Evolutionary conservation across 1,139 yeast genomes (phyloP), one percentile per base, ranked within the genome.

Genomic region (Arxiozyma heterogenica): DNA sequence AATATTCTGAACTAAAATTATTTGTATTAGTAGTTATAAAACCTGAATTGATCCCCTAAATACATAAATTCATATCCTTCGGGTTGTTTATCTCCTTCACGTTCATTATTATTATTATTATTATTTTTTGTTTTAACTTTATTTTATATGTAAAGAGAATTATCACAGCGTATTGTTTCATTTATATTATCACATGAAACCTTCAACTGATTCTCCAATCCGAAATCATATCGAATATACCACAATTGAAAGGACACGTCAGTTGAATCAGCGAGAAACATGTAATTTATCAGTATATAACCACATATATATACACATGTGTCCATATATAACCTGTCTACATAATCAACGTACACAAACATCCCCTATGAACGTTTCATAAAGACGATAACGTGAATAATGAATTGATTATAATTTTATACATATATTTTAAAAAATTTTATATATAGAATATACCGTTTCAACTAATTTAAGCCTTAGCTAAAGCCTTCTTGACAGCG

Each of bases 401-500:
- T 12, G 39, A 15, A 34, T 38, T 27, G 49, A 46, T 46, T 46
- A 46, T 46, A 22, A 38, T 46, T 46, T 46, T 46, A 46, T 46
- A 46, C 49, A 46, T 46, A 45, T 45, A 46, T 46, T 46, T 34
- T 34, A 34, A 12, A 34, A 46, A 46, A 46, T 17, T 34, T 46
- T 46, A 46, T 46, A 46, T 46, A 46, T 46, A 38, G 49, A 46
- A 46, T 46, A 46, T 46, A 46, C 39, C 49, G 49, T 46, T 45
- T 45, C 22, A 30, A 34, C 22, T 46, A 34, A 55, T 69, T 80
- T 84, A 85, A 78, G 94, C 94, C 83, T 86, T 87, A 71, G 94
- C 93, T 69, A 81, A 78, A 73, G 87, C 88, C 80, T 89, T 91
- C 82, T 86, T 87, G 73, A 91, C 91, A 78, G 93, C 90, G 75